Conservation (phyloP, 371 early-diverging fungal genomes). For the Actinomucor elegans region DNA sequence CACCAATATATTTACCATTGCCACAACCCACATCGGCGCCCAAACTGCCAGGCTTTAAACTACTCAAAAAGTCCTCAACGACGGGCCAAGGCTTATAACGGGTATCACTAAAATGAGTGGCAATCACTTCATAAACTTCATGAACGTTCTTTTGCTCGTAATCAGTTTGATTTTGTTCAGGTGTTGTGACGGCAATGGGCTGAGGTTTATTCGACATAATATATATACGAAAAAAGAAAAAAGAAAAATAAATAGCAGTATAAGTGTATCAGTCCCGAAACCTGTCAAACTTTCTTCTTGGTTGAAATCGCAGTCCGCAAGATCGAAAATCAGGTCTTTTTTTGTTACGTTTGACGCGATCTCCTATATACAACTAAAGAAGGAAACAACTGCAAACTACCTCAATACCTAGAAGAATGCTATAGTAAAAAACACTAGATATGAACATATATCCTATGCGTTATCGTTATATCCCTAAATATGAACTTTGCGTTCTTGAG, state of each 20-base stretch:
- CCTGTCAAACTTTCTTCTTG: too few relatives aligned
- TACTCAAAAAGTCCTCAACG: constrained; percentile 78
- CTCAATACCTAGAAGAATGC: too few relatives aligned
- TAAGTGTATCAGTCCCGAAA: too few relatives aligned
- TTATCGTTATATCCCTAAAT: too few relatives aligned
- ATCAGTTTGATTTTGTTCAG: constrained; percentile 42
- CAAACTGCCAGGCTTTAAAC: constrained; percentile 64
- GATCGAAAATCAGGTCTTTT: not conserved
- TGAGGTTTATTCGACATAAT: constrained; percentile 46
- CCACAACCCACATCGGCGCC: constrained; percentile 97
- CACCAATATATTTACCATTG: constrained; percentile 96
- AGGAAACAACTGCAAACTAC: too few relatives aligned
- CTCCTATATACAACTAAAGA: too few relatives aligned
- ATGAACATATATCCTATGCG: too few relatives aligned
- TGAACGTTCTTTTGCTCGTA: constrained; percentile 86
- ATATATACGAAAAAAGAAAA: not conserved
- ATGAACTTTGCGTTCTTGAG: too few relatives aligned
- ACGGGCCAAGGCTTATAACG: constrained; percentile 99
- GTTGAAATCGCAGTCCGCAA: not conserved
- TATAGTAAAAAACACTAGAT: too few relatives aligned
- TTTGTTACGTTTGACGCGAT: too few relatives aligned
- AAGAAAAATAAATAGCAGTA: not conserved
- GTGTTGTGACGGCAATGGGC: constrained; percentile 54
- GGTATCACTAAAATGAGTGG: constrained; percentile 91
- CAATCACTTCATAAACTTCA: constrained; percentile 90